Evolutionary conservation across 164 flowering plant genomes (phyloP).

Genomic region (Vitis vinifera): DNA sequence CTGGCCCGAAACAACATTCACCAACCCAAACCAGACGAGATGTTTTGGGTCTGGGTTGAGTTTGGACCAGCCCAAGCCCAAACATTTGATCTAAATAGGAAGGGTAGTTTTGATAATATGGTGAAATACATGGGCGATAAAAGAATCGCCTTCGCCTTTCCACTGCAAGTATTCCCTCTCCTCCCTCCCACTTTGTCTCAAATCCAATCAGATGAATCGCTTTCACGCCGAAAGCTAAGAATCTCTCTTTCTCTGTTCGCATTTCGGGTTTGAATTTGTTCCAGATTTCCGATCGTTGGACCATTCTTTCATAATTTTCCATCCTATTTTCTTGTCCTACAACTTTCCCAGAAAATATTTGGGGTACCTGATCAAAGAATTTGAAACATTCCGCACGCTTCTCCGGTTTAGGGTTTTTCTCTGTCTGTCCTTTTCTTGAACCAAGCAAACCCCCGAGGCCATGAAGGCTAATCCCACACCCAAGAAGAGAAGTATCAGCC

Average conservation of each 20-base stretch:
- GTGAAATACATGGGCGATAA: not conserved
- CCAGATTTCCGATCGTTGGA: too few relatives aligned
- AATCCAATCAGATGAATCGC: not conserved
- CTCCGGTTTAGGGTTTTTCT: too few relatives aligned
- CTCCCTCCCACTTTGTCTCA: not conserved
- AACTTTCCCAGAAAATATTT: not conserved
- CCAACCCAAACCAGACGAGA: too few relatives aligned
- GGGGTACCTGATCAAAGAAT: too few relatives aligned
- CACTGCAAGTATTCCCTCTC: not conserved
- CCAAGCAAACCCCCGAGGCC: too few relatives aligned
- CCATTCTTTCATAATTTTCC: not conserved
- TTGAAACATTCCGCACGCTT: too few relatives aligned
- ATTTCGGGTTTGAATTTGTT: not conserved
- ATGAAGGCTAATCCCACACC: conserved; percentile 27
- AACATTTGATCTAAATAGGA: not conserved
- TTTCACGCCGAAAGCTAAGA: not conserved
- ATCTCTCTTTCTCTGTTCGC: not conserved
- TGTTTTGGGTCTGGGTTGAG: too few relatives aligned
- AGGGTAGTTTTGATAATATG: conserved; percentile 1
- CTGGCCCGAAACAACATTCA: too few relatives aligned
- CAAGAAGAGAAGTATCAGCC: conserved; percentile 33
- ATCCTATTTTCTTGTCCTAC: not conserved
- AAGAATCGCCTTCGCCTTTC: not conserved
- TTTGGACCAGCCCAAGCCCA: too few relatives aligned
- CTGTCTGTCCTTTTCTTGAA: too few relatives aligned